A percentile compares a stretch with the other conserved stretches of the same genome.
These are phyloP conservation scores for Akebia trifoliata DNA, from an alignment of 164 flowering plant species.

Conservation along the genomic window DNA sequence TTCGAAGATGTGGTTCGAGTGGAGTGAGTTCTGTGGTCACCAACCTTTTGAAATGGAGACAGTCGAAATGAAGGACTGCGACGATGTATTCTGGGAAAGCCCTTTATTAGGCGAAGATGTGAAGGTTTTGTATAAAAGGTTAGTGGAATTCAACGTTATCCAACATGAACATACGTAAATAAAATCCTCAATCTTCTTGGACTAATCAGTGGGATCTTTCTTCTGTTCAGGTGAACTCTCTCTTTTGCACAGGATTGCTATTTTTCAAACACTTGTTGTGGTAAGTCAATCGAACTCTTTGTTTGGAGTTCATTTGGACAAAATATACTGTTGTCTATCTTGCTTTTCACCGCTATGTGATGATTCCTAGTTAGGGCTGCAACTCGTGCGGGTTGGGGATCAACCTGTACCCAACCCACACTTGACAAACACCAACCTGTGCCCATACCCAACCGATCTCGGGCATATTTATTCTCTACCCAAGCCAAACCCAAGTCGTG, in stretches of 20 bases:
- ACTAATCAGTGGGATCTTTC: background rate
- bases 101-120: constrained; percentile 46
- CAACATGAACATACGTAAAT: background rate
- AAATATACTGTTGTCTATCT: too few species aligned
- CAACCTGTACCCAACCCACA: too few species aligned
- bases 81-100: constrained; percentile 59
- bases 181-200: background rate
- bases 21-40: constrained; percentile 49
- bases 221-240: constrained; percentile 17
- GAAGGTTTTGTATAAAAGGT: constrained; percentile 60
- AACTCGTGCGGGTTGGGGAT: too few species aligned
- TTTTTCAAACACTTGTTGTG: background rate
- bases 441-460: too few species aligned
- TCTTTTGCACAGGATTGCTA: background rate
- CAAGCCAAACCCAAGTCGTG: too few species aligned
- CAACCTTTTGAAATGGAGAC: constrained; percentile 41
- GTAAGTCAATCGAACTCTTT: background rate
- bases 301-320: background rate
- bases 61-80: constrained; percentile 43
- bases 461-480: too few species aligned
- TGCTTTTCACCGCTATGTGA: too few species aligned
- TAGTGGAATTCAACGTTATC: background rate
- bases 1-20: constrained; percentile 90
- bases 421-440: too few species aligned
- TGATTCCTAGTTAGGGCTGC: too few species aligned